Conservation (phyloP, 2,329 filamentous ascomycete species). For the Epichloe scottii region DNA sequence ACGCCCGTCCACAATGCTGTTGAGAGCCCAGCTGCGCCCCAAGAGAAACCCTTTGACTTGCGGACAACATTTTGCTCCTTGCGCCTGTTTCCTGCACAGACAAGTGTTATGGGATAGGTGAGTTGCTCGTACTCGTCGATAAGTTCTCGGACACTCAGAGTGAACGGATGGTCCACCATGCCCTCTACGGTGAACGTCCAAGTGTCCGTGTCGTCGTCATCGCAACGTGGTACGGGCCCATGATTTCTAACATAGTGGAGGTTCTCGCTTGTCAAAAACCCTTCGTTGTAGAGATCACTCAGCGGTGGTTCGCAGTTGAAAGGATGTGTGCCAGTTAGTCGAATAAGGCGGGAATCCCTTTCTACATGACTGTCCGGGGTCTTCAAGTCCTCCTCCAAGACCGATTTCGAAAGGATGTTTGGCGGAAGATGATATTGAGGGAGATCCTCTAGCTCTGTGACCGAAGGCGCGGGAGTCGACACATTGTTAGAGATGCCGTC, state of each 20-base stretch:
- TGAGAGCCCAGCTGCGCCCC: conserved; percentile 78
- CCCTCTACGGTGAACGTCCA: conserved; percentile 82
- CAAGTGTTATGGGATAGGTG: conserved; percentile 76
- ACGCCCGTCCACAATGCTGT: conserved; percentile 84
- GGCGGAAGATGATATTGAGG: conserved; percentile 55
- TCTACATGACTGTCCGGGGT: conserved; percentile 76
- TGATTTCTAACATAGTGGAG: conserved; percentile 90
- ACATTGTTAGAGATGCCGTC: conserved; percentile 8
- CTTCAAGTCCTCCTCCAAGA: conserved; percentile 64
- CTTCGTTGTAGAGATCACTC: conserved; percentile 61
- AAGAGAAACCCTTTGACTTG: conserved; percentile 89
- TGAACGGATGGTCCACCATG: conserved; percentile 65
- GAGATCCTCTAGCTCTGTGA: not conserved
- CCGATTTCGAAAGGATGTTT: conserved; percentile 41
- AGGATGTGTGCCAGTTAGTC: conserved; percentile 77
- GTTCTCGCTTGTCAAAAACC: conserved; percentile 77
- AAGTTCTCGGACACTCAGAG: conserved; percentile 58
- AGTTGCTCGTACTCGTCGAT: conserved; percentile 65
- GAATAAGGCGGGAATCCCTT: conserved; percentile 68
- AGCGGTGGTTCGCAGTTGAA: conserved; percentile 85
- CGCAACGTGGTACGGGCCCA: conserved; percentile 65
- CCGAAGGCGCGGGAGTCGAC: not conserved
- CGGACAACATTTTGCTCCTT: conserved; percentile 88
- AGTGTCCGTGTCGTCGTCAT: conserved; percentile 56
- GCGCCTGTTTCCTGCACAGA: conserved; percentile 81